Base-by-base conservation (phyloP, 2,329 filamentous ascomycete species). In the Didymella keratinophila region DNA sequence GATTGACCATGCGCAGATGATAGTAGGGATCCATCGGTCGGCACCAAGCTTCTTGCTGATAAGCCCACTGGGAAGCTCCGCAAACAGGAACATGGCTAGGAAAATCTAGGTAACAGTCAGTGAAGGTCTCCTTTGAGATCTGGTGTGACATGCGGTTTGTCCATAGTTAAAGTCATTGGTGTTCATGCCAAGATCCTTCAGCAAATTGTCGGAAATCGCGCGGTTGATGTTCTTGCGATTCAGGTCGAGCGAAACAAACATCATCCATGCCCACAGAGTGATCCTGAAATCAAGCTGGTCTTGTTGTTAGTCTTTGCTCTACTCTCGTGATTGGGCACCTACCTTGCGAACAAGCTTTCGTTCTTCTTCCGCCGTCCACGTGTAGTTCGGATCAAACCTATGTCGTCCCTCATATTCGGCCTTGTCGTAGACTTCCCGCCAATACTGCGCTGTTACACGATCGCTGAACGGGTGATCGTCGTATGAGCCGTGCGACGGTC, bases 1-100 rank as follows among this genome's bases (percentile, higher is more conserved):
- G 7, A 75, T 62, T 2, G 71, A 74, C 74, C 75, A 78, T 10
- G 66, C 60, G 23, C 71, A 70, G 53, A 77, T 77, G 21, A 77
- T 71, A 3, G 73, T 69, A 0, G 75, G 75, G 20, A 77, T 77
- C 73, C 73, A 78, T 23, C 56, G 44, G 61, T 84, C 81, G 0
- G 82, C 80, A 10, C 82, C 82, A 8, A 84, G 65, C 51, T 81
- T 81, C 71, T 84, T 84, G 54, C 80, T 82, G 49, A 84, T 73
- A 3, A 84, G 70, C 16, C 81, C 80, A 46, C 80, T 82, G 3
- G 82, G 82, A 0, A 84, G 69, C 43, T 84, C 82, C 4, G 82
- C 81, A 1, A 78, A 75, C 1, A 83, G 72, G 54, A 84, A 84
- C 0, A 75, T 74, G 0, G 80, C 70, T 0, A 73, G 61, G 30